Evolutionary conservation across 164 flowering plant species (phyloP), one percentile per base, ranked within the genome.

Genomic region (Macadamia integrifolia): DNA sequence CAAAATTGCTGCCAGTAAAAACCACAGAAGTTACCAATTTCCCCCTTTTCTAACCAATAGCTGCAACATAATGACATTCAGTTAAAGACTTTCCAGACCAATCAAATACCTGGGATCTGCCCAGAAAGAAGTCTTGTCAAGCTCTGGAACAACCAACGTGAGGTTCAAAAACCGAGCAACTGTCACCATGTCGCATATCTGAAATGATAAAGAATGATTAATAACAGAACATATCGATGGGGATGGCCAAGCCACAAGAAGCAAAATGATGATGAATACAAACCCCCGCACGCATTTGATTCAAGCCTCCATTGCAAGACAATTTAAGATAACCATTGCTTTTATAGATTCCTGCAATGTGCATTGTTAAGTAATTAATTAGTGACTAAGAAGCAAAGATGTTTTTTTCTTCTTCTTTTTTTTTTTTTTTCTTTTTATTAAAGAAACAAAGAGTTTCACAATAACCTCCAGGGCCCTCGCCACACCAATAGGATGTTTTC

Each of bases 1-100:
- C 94, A 80, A 94, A 94, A 73, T 86, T 80, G 77, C 97, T 94
- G 92, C 84, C 78, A 48, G 40, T 35, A 62, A 40, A 61, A n/a
- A 59, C 13, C 28, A 60, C 50, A 46, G 50, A 46, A 53, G 57
- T 14, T 14, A 17, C 2, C 53, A 53, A 14, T 14, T 14, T 53
- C 18, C 15, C 18, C 57, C 15, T 53, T 17, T 17, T 53, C 3
- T 53, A 53, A 30, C 42, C 50, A 65, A 42, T 64, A 68, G 30
- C 57, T 7, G 46, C 29, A 68, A 6, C 6, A 49, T 15, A 44
- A 60, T 28, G 23, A 65, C 52, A 50, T n/a, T 3, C 59, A 9
- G 15, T 28, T 62, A 70, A 2, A 40, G 18, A 15, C n/a, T n/a
- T 10, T 11, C 10, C 7, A 60, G 58, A 64, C 50, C 50, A 67